Conservation (phyloP, 352 stramenopile species). For the Globisporangium middletonii region DNA sequence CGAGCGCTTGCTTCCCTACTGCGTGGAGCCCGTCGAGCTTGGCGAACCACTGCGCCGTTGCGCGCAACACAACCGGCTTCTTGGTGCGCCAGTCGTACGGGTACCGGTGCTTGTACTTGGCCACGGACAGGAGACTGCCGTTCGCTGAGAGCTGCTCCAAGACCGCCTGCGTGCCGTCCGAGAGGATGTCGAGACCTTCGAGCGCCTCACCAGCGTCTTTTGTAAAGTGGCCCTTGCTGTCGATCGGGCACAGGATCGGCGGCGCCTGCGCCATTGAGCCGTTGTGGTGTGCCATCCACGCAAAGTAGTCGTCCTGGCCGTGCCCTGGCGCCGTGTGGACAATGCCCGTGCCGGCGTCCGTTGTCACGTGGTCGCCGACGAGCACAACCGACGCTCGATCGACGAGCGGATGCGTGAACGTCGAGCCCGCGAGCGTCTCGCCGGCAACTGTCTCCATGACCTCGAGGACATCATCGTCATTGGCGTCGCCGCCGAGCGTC, state of each 20-base stretch:
- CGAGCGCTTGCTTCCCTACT: slow-evolving; percentile 43
- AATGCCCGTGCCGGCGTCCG: slow-evolving; percentile 96
- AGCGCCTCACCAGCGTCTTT: slow-evolving; percentile 88
- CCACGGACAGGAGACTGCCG: slow-evolving; percentile 80
- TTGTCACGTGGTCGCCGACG: slow-evolving; percentile 96
- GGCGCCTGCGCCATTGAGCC: slow-evolving; percentile 10
- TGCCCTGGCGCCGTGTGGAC: slow-evolving; percentile 98
- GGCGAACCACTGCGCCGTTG: slow-evolving; percentile 98
- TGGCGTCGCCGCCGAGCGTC: slow-evolving; percentile 8
- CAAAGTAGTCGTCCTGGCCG: slow-evolving; percentile 95
- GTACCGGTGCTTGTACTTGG: slow-evolving; percentile 93
- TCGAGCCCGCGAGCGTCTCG: slow-evolving; percentile 34
- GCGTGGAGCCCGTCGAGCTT: slow-evolving; percentile 92
- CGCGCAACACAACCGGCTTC: slow-evolving; percentile 96
- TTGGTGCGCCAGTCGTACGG: slow-evolving; percentile 99
- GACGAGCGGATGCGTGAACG: slow-evolving; percentile 89
- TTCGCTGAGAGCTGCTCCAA: slow-evolving; percentile 77
- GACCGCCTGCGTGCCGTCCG: slow-evolving; percentile 91
- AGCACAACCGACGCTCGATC: slow-evolving; percentile 83
- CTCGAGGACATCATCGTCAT: slow-evolving; percentile 16
- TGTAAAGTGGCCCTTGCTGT: slow-evolving; percentile 74
- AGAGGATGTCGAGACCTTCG: slow-evolving; percentile 86
- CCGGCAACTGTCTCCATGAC: slow-evolving; percentile 66
- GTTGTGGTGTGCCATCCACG: slow-evolving; percentile 57
- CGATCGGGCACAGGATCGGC: slow-evolving; percentile 60